These are phyloP conservation scores for Agaricus bisporus DNA, from an alignment of 768 basidiomycete species.

Conservation along the genomic window DNA sequence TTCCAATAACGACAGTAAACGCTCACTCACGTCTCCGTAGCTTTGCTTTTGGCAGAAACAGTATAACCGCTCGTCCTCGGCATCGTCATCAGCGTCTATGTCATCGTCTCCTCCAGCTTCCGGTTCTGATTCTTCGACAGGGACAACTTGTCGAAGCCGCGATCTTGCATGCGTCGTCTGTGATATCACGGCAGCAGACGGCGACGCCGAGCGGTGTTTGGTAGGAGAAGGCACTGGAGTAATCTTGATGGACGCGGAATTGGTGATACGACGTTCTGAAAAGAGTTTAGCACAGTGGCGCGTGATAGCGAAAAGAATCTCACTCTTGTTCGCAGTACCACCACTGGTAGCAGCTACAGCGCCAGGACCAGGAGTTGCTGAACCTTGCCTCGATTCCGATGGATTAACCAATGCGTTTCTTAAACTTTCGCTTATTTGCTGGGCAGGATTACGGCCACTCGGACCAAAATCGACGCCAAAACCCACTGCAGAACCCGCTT, in stretches of 20 bases:
- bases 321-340: conserved; percentile 37
- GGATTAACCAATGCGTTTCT: conserved; percentile 33
- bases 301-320: conserved; percentile 9
- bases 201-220: conserved; percentile 39
- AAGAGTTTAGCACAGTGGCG: background rate
- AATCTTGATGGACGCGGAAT: conserved; percentile 36
- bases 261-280: conserved; percentile 35
- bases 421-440: conserved; percentile 38
- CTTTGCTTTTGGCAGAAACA: conserved; percentile 48
- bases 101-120: conserved; percentile 38
- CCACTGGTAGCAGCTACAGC: conserved; percentile 2
- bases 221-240: conserved; percentile 28
- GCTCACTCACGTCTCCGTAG: conserved; percentile 39
- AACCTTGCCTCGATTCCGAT: conserved; percentile 17
- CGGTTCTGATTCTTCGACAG: conserved; percentile 28
- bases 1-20: background rate
- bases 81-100: conserved; percentile 33
- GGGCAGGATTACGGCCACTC: conserved; percentile 26
- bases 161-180: conserved; percentile 34
- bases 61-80: conserved; percentile 42
- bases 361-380: conserved; percentile 5
- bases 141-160: conserved; percentile 38
- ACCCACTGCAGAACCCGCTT: background rate
- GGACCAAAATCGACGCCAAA: conserved; percentile 18
- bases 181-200: conserved; percentile 24